These are phyloP conservation scores for Russula griseocarnosa DNA, from an alignment of 768 basidiomycete species.

Conservation along the genomic window DNA sequence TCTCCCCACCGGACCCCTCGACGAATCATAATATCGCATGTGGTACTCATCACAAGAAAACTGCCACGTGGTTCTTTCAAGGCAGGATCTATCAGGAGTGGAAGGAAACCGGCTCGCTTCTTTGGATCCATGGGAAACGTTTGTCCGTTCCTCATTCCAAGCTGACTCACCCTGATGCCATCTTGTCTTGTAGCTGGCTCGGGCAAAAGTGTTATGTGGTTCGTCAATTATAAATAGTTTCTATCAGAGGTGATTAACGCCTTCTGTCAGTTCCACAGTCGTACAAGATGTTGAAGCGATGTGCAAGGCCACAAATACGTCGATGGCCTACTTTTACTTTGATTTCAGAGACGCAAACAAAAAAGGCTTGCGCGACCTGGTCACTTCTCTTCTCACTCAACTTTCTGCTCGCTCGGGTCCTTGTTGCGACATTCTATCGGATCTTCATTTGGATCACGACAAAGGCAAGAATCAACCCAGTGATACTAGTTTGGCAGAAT, in stretches of 20 bases:
- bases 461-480: not conserved
- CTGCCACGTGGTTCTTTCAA: not conserved
- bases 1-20: constrained; percentile 11
- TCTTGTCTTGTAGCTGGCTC: not conserved
- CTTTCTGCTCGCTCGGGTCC: not conserved
- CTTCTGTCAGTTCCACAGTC: not conserved
- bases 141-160: not conserved
- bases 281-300: not conserved
- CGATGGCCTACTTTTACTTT: constrained; percentile 5
- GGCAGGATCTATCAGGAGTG: not conserved
- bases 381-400: constrained; percentile 7
- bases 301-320: not conserved
- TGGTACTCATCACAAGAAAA: not conserved
- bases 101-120: not conserved
- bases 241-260: not conserved
- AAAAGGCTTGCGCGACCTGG: not conserved
- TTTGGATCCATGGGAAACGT: constrained; percentile 17
- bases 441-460: not conserved
- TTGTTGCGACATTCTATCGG: not conserved
- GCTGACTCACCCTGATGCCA: not conserved
- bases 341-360: not conserved
- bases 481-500: not conserved
- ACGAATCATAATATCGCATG: not conserved
- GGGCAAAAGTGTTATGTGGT: not conserved
- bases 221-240: not conserved